Base-by-base conservation (phyloP, 1,284 basidiomycete species). In the Vanrija sp. region DNA sequence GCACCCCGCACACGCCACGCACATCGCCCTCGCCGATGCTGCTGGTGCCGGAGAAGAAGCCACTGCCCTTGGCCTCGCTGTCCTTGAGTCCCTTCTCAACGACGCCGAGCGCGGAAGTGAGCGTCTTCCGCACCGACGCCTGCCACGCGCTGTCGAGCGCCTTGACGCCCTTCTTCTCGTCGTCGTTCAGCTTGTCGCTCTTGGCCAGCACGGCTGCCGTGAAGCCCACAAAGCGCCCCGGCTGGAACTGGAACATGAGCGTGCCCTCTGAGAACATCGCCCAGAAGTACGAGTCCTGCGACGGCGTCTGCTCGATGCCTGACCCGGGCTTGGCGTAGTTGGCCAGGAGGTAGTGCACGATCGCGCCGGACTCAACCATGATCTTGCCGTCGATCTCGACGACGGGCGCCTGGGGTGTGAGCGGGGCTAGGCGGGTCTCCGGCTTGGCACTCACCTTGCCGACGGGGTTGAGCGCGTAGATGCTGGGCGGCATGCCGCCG, bases 11-110 rank as follows among this genome's bases (percentile, higher is more conserved):
- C 21, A 16, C 43, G 5, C 23, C 23, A 57, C 67, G 60, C 50
- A 70, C 65, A 49, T 73, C 71, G 6, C 65, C 66, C 26, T 64
- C 51, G 49, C 71, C 71, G 4, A 64, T 65, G 44, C 65, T 62
- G 44, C 63, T 57, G 2, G 61, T 55, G 12, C 68, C 69, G 5
- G 68, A 67, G 54, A 73, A 72, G 60, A 52, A 72, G 15, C 53
- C 44, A 12, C 21, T 23, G 21, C 34, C 34, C 10, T 12, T 34
- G 34, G 19, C 42, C 12, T 43, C 49, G 18, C 53, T 46, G 14
- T 54, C 52, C 16, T 52, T 45, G 15, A 73, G 58, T 48, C 60
- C 67, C 1, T 53, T 40, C 43, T 73, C 66, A 47, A 69, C 62
- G 63, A 70, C 44, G 12, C 16, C 16, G 25, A 54, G 57, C 43